These are phyloP conservation scores for Penicillium atrosanguineum DNA, from an alignment of 495 filamentous ascomycete species.

Conservation along the genomic window DNA sequence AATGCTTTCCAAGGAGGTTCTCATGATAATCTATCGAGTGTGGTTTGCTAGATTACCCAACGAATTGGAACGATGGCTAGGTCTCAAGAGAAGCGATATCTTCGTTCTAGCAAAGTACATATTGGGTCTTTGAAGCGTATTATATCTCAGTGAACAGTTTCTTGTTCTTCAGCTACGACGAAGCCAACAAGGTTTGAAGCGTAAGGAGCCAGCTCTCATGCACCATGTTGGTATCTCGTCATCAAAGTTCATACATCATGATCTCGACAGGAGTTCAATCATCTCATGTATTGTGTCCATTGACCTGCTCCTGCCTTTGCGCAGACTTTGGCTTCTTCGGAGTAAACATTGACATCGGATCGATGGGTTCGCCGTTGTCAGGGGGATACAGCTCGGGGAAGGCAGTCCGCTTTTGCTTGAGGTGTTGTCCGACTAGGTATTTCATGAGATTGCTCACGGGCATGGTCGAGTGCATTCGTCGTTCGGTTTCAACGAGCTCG, in stretches of 20 bases:
- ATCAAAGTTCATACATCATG: conserved; percentile 8
- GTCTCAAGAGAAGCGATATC: neutral
- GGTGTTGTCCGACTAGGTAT: conserved; percentile 25
- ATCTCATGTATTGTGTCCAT: conserved; percentile 13
- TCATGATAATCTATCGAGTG: neutral
- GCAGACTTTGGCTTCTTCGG: neutral
- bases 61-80: neutral
- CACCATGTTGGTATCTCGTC: conserved; percentile 2
- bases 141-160: neutral
- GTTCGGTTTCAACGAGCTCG: conserved; percentile 52
- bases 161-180: neutral
- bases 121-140: neutral
- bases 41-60: neutral
- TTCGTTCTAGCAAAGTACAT: neutral
- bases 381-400: conserved; percentile 23
- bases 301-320: conserved; percentile 4
- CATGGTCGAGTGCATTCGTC: conserved; percentile 37
- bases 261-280: conserved; percentile 2
- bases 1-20: too few species aligned
- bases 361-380: neutral
- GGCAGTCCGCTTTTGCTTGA: conserved; percentile 24
- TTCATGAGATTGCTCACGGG: conserved; percentile 42
- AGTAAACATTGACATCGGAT: neutral
- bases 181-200: neutral
- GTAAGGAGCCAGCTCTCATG: neutral